Evolutionary conservation across 495 filamentous ascomycete genomes (phyloP).

Genomic region (Aspergillus cristatus): DNA sequence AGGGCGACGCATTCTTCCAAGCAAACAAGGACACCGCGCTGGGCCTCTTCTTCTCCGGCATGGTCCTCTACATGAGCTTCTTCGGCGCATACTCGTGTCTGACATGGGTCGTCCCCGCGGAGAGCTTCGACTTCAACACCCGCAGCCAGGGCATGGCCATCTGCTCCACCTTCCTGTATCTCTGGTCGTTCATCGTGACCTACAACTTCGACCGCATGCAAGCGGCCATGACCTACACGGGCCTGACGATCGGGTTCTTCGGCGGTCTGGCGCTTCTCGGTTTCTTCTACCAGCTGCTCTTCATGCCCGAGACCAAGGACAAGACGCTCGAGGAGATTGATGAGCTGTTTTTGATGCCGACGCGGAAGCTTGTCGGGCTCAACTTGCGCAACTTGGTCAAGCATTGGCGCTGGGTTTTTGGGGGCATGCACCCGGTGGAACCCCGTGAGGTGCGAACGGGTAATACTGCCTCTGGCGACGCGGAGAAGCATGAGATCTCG

Average conservation of each 20-base stretch:
- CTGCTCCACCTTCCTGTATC: constrained; percentile 46
- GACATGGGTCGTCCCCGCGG: constrained; percentile 52
- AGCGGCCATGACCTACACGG: constrained; percentile 45
- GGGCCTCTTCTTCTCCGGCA: constrained; percentile 46
- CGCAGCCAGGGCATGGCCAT: constrained; percentile 53
- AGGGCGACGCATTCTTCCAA: constrained; percentile 28
- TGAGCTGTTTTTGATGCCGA: constrained; percentile 46
- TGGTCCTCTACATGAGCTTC: constrained; percentile 53
- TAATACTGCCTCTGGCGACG: too few relatives aligned
- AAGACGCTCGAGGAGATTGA: constrained; percentile 56
- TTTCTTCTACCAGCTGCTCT: constrained; percentile 50
- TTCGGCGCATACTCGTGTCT: constrained; percentile 55
- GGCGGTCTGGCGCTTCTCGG: constrained; percentile 49
- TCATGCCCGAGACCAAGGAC: constrained; percentile 58
- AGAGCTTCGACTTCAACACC: constrained; percentile 54
- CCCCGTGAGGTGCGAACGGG: too few relatives aligned
- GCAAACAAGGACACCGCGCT: too few relatives aligned
- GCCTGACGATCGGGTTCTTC: constrained; percentile 51
- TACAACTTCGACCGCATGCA: constrained; percentile 56
- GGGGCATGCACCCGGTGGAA: too few relatives aligned
- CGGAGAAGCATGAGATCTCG: too few relatives aligned
- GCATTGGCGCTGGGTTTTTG: too few relatives aligned
- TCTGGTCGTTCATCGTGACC: constrained; percentile 53
- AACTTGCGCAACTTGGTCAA: too few relatives aligned
- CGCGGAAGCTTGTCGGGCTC: constrained; percentile 42